Base-by-base conservation (phyloP, 169 alveolate genomes). In the Miamiensis avidus region DNA sequence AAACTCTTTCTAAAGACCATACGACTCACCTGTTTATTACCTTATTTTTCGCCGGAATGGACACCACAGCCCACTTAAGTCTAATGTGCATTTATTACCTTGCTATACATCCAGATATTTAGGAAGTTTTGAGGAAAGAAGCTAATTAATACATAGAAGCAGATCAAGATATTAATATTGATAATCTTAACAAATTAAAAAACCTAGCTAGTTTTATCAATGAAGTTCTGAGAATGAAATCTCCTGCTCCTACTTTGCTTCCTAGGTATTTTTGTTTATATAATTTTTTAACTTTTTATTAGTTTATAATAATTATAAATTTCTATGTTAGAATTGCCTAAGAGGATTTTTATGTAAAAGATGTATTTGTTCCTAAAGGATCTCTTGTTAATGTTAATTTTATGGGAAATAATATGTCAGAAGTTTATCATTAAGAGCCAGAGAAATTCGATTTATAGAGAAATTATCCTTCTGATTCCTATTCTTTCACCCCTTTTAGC, bases 31-130 rank as follows among this genome's bases (percentile, higher is more conserved):
- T 79, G 79, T 85, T 85, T 76, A 79, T 49, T 11, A 85, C 90
- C 31, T 65, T 85, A 28, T 81, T 85, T 73, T 79, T 85, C 30
- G 90, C 90, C 34, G 90, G 90, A 31, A 85, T 83, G 76, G 90
- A 85, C 75, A 85, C 90, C 1, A 85, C 90, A n/a, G 90, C 86
- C 28, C 64, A 83, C 31, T 27, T 34, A 74, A 72, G 79, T 33
- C 76, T 74, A 27, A 79, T 32, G 25, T 32, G 75, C n/a, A n/a
- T 79, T 31, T 74, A 65, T 29, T 34, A 34, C 27, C 33, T 85
- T 0, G 78, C 86, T 27, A 27, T 49, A 85, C 20, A 79, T 75
- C 65, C 76, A 77, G 34, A 85, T 34, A 29, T 69, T 65, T 28
- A 77, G 29, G 30, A 79, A 29, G 76, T 79, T 32, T 29, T 78